A percentile compares a stretch with the other conserved stretches of the same genome.
phyloP scores from a whole-genome alignment of 108 stramenopile species.

The Thalassiosira profunda region DNA sequence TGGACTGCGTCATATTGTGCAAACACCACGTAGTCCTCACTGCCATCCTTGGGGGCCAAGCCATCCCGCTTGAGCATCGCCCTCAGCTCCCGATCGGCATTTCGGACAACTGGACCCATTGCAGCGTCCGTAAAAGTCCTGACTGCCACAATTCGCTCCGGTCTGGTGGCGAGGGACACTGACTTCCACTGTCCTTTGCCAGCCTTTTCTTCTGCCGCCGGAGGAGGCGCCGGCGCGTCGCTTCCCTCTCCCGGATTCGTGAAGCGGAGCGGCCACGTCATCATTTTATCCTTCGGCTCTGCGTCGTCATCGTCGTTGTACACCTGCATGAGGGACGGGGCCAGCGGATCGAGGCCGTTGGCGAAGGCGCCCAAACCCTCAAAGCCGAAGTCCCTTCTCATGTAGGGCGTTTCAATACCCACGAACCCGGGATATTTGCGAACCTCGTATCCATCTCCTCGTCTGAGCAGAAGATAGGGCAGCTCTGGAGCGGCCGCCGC shows the following conservation, averaged over 20 bases:
- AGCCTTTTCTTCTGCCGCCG: conserved; percentile 48
- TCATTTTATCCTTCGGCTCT: conserved; percentile 54
- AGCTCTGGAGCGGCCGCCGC: conserved; percentile 74
- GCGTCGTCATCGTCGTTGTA: conserved; percentile 55
- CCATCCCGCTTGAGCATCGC: conserved; percentile 70
- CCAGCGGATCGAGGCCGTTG: conserved; percentile 68
- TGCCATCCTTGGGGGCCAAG: conserved; percentile 28
- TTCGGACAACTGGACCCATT: conserved; percentile 81
- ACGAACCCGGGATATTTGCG: conserved; percentile 75
- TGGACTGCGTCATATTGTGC: conserved; percentile 94
- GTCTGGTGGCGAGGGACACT: conserved; percentile 40
- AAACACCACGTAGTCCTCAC: conserved; percentile 66
- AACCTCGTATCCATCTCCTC: conserved; percentile 84
- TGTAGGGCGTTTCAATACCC: conserved; percentile 67
- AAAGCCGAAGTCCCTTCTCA: conserved; percentile 85
- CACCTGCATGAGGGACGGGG: conserved; percentile 85
- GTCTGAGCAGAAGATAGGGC: conserved; percentile 83
- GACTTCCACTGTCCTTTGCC: conserved; percentile 59
- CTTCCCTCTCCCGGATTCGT: conserved; percentile 56
- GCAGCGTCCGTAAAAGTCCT: conserved; percentile 78
- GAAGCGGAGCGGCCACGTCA: conserved; percentile 88
- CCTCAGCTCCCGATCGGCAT: conserved; percentile 64
- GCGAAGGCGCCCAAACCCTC: conserved; percentile 77
- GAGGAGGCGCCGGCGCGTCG: conserved; percentile 44
- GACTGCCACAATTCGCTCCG: conserved; percentile 75